Evolutionary conservation across 2,329 filamentous ascomycete genomes (phyloP), one percentile per base, ranked within the genome.

Genomic region (Xylariaceae sp.): DNA sequence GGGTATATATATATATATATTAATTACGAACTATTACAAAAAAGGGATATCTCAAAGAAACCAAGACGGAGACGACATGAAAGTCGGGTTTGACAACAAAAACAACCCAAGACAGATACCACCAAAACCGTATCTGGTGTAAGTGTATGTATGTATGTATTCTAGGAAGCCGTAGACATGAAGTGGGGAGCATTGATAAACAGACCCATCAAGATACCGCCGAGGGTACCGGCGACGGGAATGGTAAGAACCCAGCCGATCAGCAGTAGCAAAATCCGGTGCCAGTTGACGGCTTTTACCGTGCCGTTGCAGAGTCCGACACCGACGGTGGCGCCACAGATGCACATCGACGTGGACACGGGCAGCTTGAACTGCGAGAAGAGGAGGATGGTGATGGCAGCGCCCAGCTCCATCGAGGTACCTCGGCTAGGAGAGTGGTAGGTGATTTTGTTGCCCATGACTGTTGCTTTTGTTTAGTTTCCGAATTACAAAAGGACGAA

Each of bases 361-460:
- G 87, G 87, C 0, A 91, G 83, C 1, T 80, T 81, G 76, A 79
- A 88, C 68, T 89, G 86, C 0, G 86, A 88, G 76, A 88, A 88
- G 68, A 91, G 72, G 29, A 90, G 80, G 57, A 90, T 82, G 7
- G 87, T 90, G 62, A 91, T 83, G 62, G 87, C 86, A 44, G 87
- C 86, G 46, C 87, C 87, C 80, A 91, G 81, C 68, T 91, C 87
- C 87, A 91, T 91, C 49, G 85, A 89, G 63, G 74, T 88, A 34
- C 67, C 67, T 47, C 67, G 53, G 48, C 65, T 68, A 0, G 67
- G 67, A 75, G 64, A 66, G 60, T 68, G 64, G 52, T 65, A 68
- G 6, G 66, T 66, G 42, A 68, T 66, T 56, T 68, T 65, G 78
- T 90, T 91, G 51, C 87, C 87, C 86, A 90, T 89, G 71, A 70